Base-by-base conservation (phyloP, 257 asterid genomes). In the Solanum megistacrolobum region DNA sequence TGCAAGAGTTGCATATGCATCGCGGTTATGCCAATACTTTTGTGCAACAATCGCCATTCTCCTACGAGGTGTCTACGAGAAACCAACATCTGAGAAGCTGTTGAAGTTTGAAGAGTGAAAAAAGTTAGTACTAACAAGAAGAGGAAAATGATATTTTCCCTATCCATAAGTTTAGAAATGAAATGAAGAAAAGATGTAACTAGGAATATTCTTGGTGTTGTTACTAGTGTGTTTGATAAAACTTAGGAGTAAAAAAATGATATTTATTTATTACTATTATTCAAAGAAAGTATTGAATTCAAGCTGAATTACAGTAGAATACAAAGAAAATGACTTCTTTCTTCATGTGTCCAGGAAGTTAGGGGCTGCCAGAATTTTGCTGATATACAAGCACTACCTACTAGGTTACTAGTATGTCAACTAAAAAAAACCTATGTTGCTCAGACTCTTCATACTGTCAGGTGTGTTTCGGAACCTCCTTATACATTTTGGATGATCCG, bases 81-180 rank as follows among this genome's bases (percentile, higher is more conserved):
- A 29, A 29, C 31, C 31, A 29, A 29, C 31, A 29, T 29, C 31
- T 29, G 31, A 29, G 31, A 29, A 29, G 31, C 31, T 29, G 31
- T 29, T 29, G 31, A 29, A 29, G 31, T 29, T 29, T 29, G 31
- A 29, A 36, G 65, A 86, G 38, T 36, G 29, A 86, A 78, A 81
- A 87, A 73, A 20, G 46, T 25, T 83, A 89, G 87, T 62, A 58
- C 20, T 86, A 90, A 76, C 18, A 71, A 20, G 2, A 91, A 31
- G 73, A 87, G 38, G 65, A 87, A 43, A 84, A 75, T 76, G 58
- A 76, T 78, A 29, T 14, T 78, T 39, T 78, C 84, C 13, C 16
- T 79, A 35, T 79, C 84, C 84, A 79, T 79, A 41, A 14, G 84
- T 13, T 25, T 78, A 41, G 38, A 41, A 79, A 39, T 31, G 16